Conservation (phyloP, 805 yeast genomes). For the Wickerhamiella australiensis region DNA sequence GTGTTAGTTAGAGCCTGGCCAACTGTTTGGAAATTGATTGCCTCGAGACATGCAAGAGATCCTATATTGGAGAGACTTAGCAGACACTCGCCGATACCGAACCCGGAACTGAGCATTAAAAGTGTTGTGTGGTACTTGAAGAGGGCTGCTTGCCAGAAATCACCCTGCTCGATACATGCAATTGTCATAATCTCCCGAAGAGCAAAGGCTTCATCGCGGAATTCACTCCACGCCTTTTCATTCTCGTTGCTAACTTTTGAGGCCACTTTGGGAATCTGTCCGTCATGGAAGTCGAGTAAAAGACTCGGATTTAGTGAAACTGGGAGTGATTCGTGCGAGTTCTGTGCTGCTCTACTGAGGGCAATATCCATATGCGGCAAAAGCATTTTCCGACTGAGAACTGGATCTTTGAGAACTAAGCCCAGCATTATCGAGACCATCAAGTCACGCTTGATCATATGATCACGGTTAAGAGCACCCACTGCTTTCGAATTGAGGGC, state of each 20-base stretch:
- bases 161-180: conserved; percentile 56
- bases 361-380: conserved; percentile 53
- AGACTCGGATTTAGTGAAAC: conserved; percentile 16
- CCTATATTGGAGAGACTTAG: conserved; percentile 60
- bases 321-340: conserved; percentile 30
- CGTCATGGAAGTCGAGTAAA: conserved; percentile 17
- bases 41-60: conserved; percentile 52
- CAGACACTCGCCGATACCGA: conserved; percentile 50
- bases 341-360: conserved; percentile 21
- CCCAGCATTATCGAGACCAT: conserved; percentile 44
- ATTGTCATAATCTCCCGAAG: conserved; percentile 69
- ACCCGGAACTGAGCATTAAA: conserved; percentile 64
- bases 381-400: conserved; percentile 43
- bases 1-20: not conserved
- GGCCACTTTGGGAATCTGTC: conserved; percentile 12
- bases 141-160: conserved; percentile 46
- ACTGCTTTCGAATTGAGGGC: conserved; percentile 40
- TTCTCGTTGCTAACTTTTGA: conserved; percentile 13
- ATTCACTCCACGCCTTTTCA: conserved; percentile 23
- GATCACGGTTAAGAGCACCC: conserved; percentile 35
- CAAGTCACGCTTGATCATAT: conserved; percentile 55
- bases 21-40: conserved; percentile 44
- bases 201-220: conserved; percentile 63
- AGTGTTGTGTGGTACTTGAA: conserved; percentile 52
- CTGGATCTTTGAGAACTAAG: conserved; percentile 31